Percentiles rank a stretch among this genome's conserved stretches.
phyloP scores from a whole-genome alignment of 306 rosid species.

The Quercus suber region DNA sequence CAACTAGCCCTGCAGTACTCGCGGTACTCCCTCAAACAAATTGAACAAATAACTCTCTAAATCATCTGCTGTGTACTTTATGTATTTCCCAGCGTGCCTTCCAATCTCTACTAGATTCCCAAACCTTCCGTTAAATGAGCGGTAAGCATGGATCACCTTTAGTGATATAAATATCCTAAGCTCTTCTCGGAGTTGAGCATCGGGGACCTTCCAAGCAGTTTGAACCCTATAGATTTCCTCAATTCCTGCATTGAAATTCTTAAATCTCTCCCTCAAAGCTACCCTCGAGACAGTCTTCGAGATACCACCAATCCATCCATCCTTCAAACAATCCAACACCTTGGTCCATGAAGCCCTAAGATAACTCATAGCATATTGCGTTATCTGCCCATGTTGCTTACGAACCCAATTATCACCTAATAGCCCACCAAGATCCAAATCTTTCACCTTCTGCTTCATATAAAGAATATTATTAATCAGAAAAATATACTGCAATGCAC shows the following conservation, averaged over 20 bases:
- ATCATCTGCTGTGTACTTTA: slow-evolving; percentile 80
- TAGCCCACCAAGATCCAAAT: slow-evolving; percentile 69
- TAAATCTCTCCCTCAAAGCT: no score
- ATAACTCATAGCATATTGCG: slow-evolving; percentile 77
- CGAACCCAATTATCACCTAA: slow-evolving; percentile 89
- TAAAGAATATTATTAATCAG: slow-evolving; percentile 82
- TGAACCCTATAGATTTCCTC: slow-evolving; percentile 86
- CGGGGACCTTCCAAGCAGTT: slow-evolving; percentile 92
- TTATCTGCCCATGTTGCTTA: slow-evolving; percentile 67
- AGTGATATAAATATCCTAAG: slow-evolving; percentile 74
- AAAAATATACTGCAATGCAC: slow-evolving; percentile 67
- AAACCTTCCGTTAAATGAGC: slow-evolving; percentile 81
- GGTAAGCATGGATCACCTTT: slow-evolving; percentile 92
- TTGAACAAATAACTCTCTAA: slow-evolving; percentile 68
- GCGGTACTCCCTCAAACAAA: slow-evolving; percentile 78
- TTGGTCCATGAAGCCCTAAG: slow-evolving; percentile 94
- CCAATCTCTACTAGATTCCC: slow-evolving; percentile 75
- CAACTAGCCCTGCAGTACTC: no score
- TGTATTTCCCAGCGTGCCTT: slow-evolving; percentile 72
- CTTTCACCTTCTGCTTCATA: slow-evolving; percentile 71
- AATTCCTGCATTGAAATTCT: slow-evolving; percentile 78
- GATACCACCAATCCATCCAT: no score
- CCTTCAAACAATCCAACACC: slow-evolving; percentile 72
- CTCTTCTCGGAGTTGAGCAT: slow-evolving; percentile 84
- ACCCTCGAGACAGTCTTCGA: no score